These are phyloP conservation scores for Lactarius evosmus DNA, from an alignment of 768 basidiomycete species.

Conservation along the genomic window DNA sequence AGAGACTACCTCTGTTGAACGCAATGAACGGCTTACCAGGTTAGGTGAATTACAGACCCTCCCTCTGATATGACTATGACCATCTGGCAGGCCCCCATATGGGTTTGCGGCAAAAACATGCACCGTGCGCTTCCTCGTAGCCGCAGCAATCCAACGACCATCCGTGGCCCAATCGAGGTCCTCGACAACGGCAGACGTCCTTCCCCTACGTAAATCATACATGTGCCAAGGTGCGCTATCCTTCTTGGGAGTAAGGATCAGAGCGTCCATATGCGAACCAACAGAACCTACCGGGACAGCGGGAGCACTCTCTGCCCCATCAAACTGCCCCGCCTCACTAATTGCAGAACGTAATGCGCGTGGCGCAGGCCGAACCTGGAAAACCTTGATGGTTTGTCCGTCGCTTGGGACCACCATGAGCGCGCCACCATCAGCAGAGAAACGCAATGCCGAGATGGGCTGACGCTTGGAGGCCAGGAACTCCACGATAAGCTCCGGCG, in stretches of 20 bases:
- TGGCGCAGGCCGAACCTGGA: slow-evolving; percentile 39
- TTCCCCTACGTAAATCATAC: slow-evolving; percentile 69
- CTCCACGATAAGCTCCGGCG: slow-evolving; percentile 41
- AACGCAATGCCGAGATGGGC: slow-evolving; percentile 46
- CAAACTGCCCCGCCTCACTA: not conserved
- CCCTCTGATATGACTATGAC: slow-evolving; percentile 56
- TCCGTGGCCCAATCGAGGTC: slow-evolving; percentile 51
- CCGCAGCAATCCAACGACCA: slow-evolving; percentile 66
- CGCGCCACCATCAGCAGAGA: slow-evolving; percentile 52
- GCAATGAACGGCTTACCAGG: slow-evolving; percentile 39
- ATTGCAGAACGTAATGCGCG: slow-evolving; percentile 26
- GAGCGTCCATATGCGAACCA: not conserved
- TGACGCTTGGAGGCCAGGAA: slow-evolving; percentile 49
- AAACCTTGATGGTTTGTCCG: slow-evolving; percentile 53
- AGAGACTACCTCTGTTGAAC: not conserved
- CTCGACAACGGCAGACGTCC: slow-evolving; percentile 64
- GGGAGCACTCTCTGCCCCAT: slow-evolving; percentile 1
- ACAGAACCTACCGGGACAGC: not conserved
- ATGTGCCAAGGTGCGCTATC: slow-evolving; percentile 46
- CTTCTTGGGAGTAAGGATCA: slow-evolving; percentile 2
- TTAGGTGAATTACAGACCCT: slow-evolving; percentile 52
- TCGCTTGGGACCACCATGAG: slow-evolving; percentile 51
- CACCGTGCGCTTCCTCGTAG: slow-evolving; percentile 58
- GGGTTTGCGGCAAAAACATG: slow-evolving; percentile 79
- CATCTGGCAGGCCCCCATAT: slow-evolving; percentile 66